A percentile compares a stretch with the other conserved stretches of the same genome.
These are phyloP conservation scores for Lepidium didymum DNA, from an alignment of 345 rosid genomes.

Conservation along the genomic window DNA sequence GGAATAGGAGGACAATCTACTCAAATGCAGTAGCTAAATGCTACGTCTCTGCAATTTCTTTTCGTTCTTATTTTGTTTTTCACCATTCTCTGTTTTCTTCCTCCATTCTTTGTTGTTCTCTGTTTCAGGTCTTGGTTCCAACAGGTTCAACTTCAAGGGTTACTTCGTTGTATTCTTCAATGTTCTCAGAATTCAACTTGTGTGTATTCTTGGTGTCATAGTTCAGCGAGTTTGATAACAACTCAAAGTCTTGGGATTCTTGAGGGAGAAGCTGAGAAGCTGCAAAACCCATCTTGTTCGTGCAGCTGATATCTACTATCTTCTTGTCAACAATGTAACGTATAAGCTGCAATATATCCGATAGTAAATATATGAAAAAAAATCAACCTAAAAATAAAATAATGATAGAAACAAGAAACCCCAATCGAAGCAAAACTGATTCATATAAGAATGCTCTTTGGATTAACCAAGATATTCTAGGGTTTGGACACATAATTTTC, in stretches of 20 bases:
- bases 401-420: not conserved
- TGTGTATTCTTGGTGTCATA: not conserved
- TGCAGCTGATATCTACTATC: not conserved
- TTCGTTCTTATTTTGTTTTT: too few relatives aligned
- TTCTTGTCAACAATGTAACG: constrained; percentile 4
- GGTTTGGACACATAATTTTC: too few relatives aligned
- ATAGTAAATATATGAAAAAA: not conserved
- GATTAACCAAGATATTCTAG: not conserved
- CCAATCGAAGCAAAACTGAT: not conserved
- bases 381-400: not conserved
- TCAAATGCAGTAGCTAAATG: too few relatives aligned
- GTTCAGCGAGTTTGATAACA: not conserved
- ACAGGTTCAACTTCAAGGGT: too few relatives aligned
- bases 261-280: not conserved
- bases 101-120: too few relatives aligned
- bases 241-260: constrained; percentile 2
- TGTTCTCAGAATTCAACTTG: not conserved
- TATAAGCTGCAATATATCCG: not conserved
- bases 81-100: too few relatives aligned
- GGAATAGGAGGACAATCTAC: too few relatives aligned
- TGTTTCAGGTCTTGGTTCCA: too few relatives aligned
- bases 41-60: too few relatives aligned
- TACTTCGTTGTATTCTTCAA: too few relatives aligned
- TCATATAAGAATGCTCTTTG: not conserved
- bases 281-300: constrained; percentile 3